A percentile compares a stretch with the other conserved stretches of the same genome.
Evolutionary conservation across 2,329 filamentous ascomycete genomes (phyloP).

Genomic region (Colletotrichum horii): DNA sequence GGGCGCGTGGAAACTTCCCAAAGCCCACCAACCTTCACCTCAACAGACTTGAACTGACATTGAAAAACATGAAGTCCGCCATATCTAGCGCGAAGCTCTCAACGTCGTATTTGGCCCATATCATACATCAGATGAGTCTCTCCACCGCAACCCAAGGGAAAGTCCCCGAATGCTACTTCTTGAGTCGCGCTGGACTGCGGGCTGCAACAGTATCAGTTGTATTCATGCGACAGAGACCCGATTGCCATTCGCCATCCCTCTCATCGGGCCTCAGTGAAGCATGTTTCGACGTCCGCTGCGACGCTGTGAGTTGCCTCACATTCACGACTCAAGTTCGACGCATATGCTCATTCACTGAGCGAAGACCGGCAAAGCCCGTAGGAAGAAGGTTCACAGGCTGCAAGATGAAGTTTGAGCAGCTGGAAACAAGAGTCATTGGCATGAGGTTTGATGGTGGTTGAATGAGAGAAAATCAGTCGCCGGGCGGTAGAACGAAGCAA

Average conservation of each 20-base stretch:
- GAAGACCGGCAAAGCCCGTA: rapidly evolving
- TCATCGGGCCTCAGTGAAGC: background rate
- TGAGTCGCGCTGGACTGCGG: background rate
- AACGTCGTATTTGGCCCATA: background rate
- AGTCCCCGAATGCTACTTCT: background rate
- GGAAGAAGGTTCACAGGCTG: rapidly evolving
- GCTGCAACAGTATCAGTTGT: background rate
- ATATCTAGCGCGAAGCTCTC: background rate
- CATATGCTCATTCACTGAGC: background rate
- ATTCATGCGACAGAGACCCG: background rate
- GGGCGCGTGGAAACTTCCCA: background rate
- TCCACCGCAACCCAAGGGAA: background rate
- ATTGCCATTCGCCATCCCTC: background rate
- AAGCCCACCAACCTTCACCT: background rate
- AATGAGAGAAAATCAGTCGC: background rate
- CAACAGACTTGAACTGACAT: rapidly evolving
- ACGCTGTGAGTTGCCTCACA: background rate
- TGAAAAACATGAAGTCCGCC: rapidly evolving
- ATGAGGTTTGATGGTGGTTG: background rate
- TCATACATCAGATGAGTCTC: background rate
- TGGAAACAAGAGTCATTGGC: background rate
- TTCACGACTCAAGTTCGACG: background rate
- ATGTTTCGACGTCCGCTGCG: background rate
- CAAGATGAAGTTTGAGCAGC: background rate
- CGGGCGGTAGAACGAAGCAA: background rate